Evolutionary conservation across 257 asterid species (phyloP).

Genomic region (Ehretia macrophylla): DNA sequence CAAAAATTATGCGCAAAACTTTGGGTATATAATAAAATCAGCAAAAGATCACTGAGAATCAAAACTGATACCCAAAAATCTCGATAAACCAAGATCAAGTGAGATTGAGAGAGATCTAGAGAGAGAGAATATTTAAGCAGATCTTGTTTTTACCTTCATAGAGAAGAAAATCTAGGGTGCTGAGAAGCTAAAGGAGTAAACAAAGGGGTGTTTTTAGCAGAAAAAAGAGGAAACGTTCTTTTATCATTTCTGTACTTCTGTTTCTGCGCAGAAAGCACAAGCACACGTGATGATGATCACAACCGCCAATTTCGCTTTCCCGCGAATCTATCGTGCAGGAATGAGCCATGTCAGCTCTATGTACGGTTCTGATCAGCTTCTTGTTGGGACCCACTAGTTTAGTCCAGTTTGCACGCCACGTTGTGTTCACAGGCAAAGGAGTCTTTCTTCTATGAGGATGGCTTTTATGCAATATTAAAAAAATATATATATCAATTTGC

Average conservation of each 20-base stretch:
- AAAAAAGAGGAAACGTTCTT: slow-evolving; percentile 1
- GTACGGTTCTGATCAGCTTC: not conserved
- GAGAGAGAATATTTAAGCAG: slow-evolving; percentile 3
- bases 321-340: not conserved
- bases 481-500: too few species aligned
- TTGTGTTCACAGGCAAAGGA: too few species aligned
- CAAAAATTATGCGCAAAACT: too few species aligned
- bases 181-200: slow-evolving; percentile 4
- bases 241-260: not conserved
- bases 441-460: too few species aligned
- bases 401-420: not conserved
- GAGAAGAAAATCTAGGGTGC: slow-evolving; percentile 9
- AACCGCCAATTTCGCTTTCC: not conserved
- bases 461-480: too few species aligned
- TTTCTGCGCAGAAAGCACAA: not conserved
- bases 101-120: not conserved
- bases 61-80: slow-evolving; percentile 20
- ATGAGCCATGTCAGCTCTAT: not conserved
- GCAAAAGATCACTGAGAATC: slow-evolving; percentile 2
- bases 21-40: too few species aligned
- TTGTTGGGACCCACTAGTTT: not conserved
- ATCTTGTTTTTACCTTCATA: slow-evolving; percentile 22
- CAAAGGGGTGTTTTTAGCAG: slow-evolving; percentile 1
- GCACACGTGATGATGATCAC: slow-evolving; percentile 1
- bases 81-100: not conserved